These are phyloP conservation scores for Termitomyces eurrhizus DNA, from an alignment of 768 basidiomycete genomes.

Conservation along the genomic window DNA sequence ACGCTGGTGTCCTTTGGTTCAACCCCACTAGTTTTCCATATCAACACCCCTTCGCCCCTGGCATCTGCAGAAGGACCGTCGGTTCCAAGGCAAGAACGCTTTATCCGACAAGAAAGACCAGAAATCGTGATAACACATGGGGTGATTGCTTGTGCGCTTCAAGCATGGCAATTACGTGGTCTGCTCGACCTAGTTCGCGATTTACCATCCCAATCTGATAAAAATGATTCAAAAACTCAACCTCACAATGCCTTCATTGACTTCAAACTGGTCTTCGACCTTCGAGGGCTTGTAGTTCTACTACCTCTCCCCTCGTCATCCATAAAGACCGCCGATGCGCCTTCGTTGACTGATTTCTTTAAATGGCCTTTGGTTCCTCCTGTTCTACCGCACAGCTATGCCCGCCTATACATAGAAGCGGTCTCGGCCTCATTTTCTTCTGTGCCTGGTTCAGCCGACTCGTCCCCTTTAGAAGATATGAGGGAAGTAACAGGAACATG, in stretches of 20 bases:
- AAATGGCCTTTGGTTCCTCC: constrained; percentile 59
- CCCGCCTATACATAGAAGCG: constrained; percentile 50
- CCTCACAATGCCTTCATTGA: background rate
- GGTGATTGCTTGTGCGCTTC: constrained; percentile 50
- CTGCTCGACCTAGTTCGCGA: constrained; percentile 39
- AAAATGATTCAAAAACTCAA: background rate
- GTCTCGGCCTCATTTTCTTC: constrained; percentile 25
- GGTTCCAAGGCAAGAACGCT: constrained; percentile 4
- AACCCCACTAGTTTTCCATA: constrained; percentile 54
- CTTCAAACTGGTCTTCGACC: constrained; percentile 3
- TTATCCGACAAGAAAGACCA: constrained; percentile 26
- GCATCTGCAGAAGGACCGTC: background rate
- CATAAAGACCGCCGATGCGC: constrained; percentile 9
- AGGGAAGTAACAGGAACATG: constrained; percentile 1
- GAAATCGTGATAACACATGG: constrained; percentile 43
- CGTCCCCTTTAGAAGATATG: background rate
- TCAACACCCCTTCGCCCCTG: constrained; percentile 43
- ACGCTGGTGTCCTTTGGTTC: constrained; percentile 57
- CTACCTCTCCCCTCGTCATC: constrained; percentile 37
- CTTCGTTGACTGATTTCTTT: constrained; percentile 40
- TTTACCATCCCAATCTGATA: constrained; percentile 20
- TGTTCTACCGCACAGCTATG: constrained; percentile 40
- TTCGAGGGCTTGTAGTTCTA: constrained; percentile 42
- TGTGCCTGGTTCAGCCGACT: constrained; percentile 10
- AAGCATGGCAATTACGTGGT: constrained; percentile 52